Evolutionary conservation across 1,284 basidiomycete genomes (phyloP), one percentile per base, ranked within the genome.

Genomic region (Vanrija sp.): DNA sequence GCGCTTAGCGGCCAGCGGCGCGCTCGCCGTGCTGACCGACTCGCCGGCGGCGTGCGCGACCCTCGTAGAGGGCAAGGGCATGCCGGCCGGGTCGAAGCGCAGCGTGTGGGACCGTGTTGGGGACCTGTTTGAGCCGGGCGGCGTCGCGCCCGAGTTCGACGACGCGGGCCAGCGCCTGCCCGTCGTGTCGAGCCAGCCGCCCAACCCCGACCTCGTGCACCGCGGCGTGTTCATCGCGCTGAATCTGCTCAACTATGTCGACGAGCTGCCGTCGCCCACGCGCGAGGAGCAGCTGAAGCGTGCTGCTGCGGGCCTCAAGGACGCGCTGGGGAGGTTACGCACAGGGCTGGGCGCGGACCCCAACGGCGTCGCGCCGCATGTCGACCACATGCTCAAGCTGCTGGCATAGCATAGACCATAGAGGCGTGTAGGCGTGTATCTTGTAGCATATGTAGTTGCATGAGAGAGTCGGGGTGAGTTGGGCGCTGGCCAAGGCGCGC

Each of bases 1-100:
- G 2, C 83, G 88, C 38, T 74, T 89, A 6, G 93, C 93, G 9
- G 89, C 91, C 0, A 85, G 88, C 0, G 93, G 91, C 9, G 87
- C 91, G 3, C 78, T 96, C 40, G 91, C 93, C 3, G 86, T 85
- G 42, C 75, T 96, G 52, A 87, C 86, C 2, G 82, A 85, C 2
- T 73, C 74, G 0, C 79, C 80, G 0, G 77, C 75, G n/a, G 85
- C 84, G 5, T 89, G 88, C 66, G 67, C 73, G 7, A 76, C 80
- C 3, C 76, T 93, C 14, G 69, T 86, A 12, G 43, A 42, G 21
- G 60, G 64, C 54, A 46, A 45, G 34, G 51, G 62, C 18, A 43
- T 62, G 49, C 21, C n/a, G 76, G 64, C 80, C 78, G 25, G 48
- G 6, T 49, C 39, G 34, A 62, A 43, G 38, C 82, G 83, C 60